Percentiles rank a stretch among this genome's conserved stretches.
Evolutionary conservation across 768 basidiomycete genomes (phyloP).

Genomic region (Dendrothele bispora): DNA sequence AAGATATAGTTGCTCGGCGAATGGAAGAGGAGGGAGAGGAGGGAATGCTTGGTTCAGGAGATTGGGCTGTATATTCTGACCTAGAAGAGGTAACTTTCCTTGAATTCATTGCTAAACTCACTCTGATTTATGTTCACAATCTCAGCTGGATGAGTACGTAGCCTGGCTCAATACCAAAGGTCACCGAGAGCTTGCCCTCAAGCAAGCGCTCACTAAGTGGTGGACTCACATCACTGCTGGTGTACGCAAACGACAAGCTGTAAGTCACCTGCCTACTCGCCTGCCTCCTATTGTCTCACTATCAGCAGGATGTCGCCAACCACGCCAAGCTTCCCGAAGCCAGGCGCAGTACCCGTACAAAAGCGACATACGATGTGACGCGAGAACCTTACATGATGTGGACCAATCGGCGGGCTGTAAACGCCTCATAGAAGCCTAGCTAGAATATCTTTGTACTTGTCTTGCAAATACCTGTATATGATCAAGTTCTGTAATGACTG

Average conservation of each 20-base stretch:
- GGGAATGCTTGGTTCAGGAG: slow-evolving; percentile 66
- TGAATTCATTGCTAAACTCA: slow-evolving; percentile 2
- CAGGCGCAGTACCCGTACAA: slow-evolving; percentile 73
- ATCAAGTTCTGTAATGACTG: too few species aligned
- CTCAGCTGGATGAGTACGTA: slow-evolving; percentile 77
- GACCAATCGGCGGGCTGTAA: slow-evolving; percentile 76
- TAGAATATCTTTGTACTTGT: too few species aligned
- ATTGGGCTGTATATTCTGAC: slow-evolving; percentile 92
- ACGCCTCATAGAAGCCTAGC: slow-evolving; percentile 39
- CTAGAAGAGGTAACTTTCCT: slow-evolving; percentile 72
- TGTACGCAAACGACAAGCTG: slow-evolving; percentile 71
- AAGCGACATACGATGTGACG: slow-evolving; percentile 60
- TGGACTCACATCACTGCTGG: slow-evolving; percentile 82
- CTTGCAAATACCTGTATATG: too few species aligned
- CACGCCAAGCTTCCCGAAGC: slow-evolving; percentile 76
- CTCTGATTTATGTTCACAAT: slow-evolving; percentile 10
- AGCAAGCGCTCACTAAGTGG: slow-evolving; percentile 77
- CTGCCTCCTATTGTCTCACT: slow-evolving; percentile 11
- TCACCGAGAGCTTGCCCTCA: slow-evolving; percentile 80
- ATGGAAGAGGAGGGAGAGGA: slow-evolving; percentile 80
- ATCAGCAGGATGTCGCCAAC: slow-evolving; percentile 66
- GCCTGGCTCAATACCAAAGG: slow-evolving; percentile 94
- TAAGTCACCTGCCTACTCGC: slow-evolving; percentile 36
- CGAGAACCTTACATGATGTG: slow-evolving; percentile 88
- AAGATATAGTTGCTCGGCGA: slow-evolving; percentile 58